Evolutionary conservation across 2,329 filamentous ascomycete species (phyloP), one percentile per base, ranked within the genome.

Genomic region (Aspergillus proliferans): DNA sequence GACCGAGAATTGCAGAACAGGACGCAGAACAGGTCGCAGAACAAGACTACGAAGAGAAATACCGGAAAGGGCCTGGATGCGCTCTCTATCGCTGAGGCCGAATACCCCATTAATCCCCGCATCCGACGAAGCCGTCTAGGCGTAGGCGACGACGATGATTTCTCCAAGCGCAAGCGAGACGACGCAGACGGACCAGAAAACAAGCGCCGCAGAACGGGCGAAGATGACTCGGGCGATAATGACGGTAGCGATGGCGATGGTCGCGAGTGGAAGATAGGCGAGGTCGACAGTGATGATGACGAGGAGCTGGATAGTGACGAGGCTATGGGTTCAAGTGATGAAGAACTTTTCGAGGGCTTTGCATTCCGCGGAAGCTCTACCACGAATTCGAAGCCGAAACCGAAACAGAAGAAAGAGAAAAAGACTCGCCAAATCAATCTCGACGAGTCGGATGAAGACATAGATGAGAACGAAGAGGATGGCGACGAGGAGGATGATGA

Each of bases 321-420:
- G 61, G 91, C 92, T 2, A 89, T 95, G 75, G 88, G 89, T 3
- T 85, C 88, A 56, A 93, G 88, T 60, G 91, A 95, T 61, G 85
- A 93, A 61, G 91, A 95, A 64, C 80, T 79, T 54, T 94, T 95
- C 56, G 83, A 89, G 55, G 87, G 83, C 9, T 94, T 85, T 60
- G 81, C 79, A 3, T 87, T 87, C 61, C 75, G 82, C 30, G 83
- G 83, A 28, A 81, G 78, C 56, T 76, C 76, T n/a, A 65, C 66
- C 28, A 65, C 54, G 46, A 67, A 68, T 28, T 59, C 63, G 41
- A 71, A 69, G 54, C 59, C 61, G 51, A 72, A 66, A 45, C 58
- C 63, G 50, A 65, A 62, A 46, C 50, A 50, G 39, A 34, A 43
- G 22, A 52, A 60, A 45, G 41, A 45, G 19, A 67, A 64, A 47